phyloP scores from a whole-genome alignment of 2,329 filamentous ascomycete species.

The Pseudovirgaria hyperparasitica region DNA sequence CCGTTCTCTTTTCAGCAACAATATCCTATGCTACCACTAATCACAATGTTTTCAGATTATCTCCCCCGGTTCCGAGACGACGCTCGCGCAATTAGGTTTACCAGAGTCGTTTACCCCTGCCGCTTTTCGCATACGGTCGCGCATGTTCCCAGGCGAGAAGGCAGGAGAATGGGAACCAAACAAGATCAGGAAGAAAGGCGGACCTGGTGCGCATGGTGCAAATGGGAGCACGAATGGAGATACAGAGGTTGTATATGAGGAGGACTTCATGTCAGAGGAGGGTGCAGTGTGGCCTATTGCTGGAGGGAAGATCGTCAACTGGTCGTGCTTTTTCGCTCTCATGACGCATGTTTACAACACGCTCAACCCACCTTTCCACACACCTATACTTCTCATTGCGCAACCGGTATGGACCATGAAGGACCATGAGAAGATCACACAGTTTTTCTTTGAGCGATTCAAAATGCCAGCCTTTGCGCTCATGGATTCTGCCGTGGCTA shows the following conservation, averaged over 20 bases:
- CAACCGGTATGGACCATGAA: constrained; percentile 83
- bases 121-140: constrained; percentile 72
- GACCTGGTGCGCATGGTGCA: constrained; percentile 12
- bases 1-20: constrained; percentile 2
- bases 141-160: constrained; percentile 79
- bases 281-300: constrained; percentile 78
- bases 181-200: constrained; percentile 48
- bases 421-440: constrained; percentile 76
- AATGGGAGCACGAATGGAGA: constrained; percentile 26
- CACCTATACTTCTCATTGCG: constrained; percentile 79
- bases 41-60: constrained; percentile 38
- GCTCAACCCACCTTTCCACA: constrained; percentile 85
- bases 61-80: constrained; percentile 76
- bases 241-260: constrained; percentile 61
- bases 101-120: constrained; percentile 85
- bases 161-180: constrained; percentile 71
- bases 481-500: constrained; percentile 78
- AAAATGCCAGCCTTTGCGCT: constrained; percentile 85
- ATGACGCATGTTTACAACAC: constrained; percentile 84
- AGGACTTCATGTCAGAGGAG: constrained; percentile 77
- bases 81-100: constrained; percentile 80
- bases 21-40: constrained; percentile 8
- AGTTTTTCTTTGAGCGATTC: constrained; percentile 96
- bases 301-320: constrained; percentile 75
- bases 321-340: constrained; percentile 87